Base-by-base conservation (phyloP, 2,329 filamentous ascomycete species). In the Didymella lethalis region DNA sequence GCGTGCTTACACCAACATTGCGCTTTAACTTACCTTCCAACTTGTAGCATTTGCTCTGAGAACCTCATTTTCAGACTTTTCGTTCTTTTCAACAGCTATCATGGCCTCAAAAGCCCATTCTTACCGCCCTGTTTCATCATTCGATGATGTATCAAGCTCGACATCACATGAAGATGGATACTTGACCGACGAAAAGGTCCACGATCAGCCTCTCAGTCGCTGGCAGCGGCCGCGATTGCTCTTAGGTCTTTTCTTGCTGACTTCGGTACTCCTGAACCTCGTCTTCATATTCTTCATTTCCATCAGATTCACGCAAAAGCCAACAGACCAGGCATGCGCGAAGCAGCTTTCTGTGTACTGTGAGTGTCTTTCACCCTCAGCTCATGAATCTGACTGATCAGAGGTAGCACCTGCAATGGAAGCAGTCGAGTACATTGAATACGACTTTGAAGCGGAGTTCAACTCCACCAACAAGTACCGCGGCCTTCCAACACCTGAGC, bases 391-490 rank as follows among this genome's bases (percentile, higher is more conserved):
- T 14, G 20, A 25, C 40, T 43, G 11, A 43, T 7, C 3, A 10
- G 10, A 26, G 3, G 20, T 23, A 43, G 40, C 40, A 8, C 40
- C 40, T 14, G 40, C 40, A 1, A 43, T 43, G 20, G 40, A 43
- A 20, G 40, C 40, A 7, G 40, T 43, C 0, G 40, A 43, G 20
- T 43, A 43, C 7, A 26, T 43, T 12, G 40, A 43, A 7, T 43
- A 43, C 12, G 40, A 43, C 18, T 43, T 43, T 20, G 40, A 20
- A 26, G 40, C 40, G 2, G 40, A 43, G 40, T 43, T 43, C 23
- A 43, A 43, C 23, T 43, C 40, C 40, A 43, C 40, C 11, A 43
- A 43, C 23, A 43, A 43, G 16, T 43, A 43, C 20, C 40, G 40
- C 16, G 40, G 40, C 0, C 40, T 43, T 14, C 40, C 40, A 11